These are phyloP conservation scores for Xylaria sp. DNA, from an alignment of 2,329 filamentous ascomycete species.

Conservation along the genomic window DNA sequence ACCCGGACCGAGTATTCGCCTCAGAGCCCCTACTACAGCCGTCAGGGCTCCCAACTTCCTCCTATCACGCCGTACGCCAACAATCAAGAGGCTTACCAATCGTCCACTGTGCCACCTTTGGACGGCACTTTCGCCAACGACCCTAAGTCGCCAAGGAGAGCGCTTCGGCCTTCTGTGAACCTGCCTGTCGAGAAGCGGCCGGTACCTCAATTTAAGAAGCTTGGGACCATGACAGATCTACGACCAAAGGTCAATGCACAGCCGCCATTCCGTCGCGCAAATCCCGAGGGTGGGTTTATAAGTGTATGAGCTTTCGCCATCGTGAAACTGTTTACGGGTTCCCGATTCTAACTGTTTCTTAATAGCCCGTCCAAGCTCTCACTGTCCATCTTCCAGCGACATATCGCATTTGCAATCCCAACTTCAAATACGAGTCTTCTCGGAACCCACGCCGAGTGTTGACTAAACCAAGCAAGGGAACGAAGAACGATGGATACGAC, in stretches of 20 bases:
- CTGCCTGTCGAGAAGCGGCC: slow-evolving; percentile 59
- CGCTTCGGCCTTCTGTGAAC: slow-evolving; percentile 48
- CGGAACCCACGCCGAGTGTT: slow-evolving; percentile 93
- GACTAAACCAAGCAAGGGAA: slow-evolving; percentile 97
- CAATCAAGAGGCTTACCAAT: slow-evolving; percentile 72
- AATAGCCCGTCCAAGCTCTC: slow-evolving; percentile 92
- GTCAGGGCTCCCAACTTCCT: slow-evolving; percentile 68
- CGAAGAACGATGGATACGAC: slow-evolving; percentile 98
- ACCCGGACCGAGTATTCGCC: slow-evolving; percentile 66
- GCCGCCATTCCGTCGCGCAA: slow-evolving; percentile 87
- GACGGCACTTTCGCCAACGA: slow-evolving; percentile 65
- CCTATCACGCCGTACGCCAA: slow-evolving; percentile 71
- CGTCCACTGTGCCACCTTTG: slow-evolving; percentile 70
- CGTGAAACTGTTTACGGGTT: slow-evolving; percentile 5
- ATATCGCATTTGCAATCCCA: slow-evolving; percentile 97
- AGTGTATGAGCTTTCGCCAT: slow-evolving; percentile 64
- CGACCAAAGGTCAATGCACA: slow-evolving; percentile 83
- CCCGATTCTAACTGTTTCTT: slow-evolving; percentile 30
- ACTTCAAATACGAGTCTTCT: slow-evolving; percentile 98
- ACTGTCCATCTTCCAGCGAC: slow-evolving; percentile 92
- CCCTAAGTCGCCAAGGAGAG: slow-evolving; percentile 60
- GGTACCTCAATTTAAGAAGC: slow-evolving; percentile 85
- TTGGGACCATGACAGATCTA: slow-evolving; percentile 73
- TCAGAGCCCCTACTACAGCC: slow-evolving; percentile 60
- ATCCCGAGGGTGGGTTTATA: slow-evolving; percentile 96